phyloP scores from a whole-genome alignment of 441 rosid species.

The Capsella rubella region DNA sequence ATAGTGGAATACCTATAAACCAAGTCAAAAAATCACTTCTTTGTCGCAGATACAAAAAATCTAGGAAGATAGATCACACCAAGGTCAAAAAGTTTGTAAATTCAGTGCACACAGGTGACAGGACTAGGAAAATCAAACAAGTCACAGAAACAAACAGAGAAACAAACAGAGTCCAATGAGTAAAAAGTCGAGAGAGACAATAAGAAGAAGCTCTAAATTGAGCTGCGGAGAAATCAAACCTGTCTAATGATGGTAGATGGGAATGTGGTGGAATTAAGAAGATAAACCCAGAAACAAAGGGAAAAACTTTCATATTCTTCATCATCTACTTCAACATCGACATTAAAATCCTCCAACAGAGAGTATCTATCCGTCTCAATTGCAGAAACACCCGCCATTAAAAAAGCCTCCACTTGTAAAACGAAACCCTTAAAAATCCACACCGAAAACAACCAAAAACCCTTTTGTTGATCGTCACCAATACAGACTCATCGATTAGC shows the following conservation, averaged over 20 bases:
- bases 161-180: background rate
- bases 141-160: constrained; percentile 15
- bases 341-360: constrained; percentile 59
- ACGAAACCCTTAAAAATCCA: constrained; percentile 35
- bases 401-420: constrained; percentile 18
- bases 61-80: constrained; percentile 6
- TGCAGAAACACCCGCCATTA: constrained; percentile 50
- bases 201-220: background rate
- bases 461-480: background rate
- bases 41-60: background rate
- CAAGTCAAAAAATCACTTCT: constrained; percentile 9
- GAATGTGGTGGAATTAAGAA: constrained; percentile 55
- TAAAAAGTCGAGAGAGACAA: background rate
- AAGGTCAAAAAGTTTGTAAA: background rate
- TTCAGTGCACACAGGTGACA: background rate
- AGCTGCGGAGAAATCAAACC: constrained; percentile 44
- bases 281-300: constrained; percentile 78
- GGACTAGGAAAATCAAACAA: background rate
- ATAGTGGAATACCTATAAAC: background rate
- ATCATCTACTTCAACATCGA: constrained; percentile 52
- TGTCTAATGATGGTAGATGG: constrained; percentile 63
- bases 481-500: background rate
- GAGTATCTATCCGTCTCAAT: constrained; percentile 51
- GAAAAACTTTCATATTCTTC: constrained; percentile 51
- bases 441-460: background rate